Conservation (phyloP, 768 basidiomycete genomes). For the Russula sp. region DNA sequence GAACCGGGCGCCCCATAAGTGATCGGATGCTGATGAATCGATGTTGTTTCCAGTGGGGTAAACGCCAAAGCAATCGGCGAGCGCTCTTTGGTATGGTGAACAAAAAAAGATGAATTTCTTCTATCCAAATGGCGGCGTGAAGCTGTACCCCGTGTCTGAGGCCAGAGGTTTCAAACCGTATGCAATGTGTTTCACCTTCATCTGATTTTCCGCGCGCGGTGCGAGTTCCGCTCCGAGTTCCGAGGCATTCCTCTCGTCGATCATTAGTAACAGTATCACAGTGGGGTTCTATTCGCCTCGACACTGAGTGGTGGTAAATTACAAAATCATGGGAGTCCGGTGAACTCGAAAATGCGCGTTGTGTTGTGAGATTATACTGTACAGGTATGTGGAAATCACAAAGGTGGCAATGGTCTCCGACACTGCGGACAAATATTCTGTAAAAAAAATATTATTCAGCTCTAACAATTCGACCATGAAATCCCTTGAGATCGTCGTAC, state of each 20-base stretch:
- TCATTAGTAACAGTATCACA: not conserved
- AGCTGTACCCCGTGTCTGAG: not conserved
- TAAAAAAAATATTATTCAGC: constrained; percentile 2
- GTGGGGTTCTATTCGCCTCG: constrained; percentile 9
- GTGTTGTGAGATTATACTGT: not conserved
- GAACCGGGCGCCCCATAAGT: not conserved
- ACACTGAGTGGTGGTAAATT: constrained; percentile 6
- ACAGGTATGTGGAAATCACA: constrained; percentile 42
- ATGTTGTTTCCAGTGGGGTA: not conserved
- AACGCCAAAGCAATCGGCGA: not conserved
- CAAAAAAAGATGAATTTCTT: not conserved
- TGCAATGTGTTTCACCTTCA: not conserved
- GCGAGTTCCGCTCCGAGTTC: not conserved
- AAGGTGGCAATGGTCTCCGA: constrained; percentile 75
- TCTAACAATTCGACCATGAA: constrained; percentile 10
- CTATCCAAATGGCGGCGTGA: not conserved
- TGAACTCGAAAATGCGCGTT: not conserved
- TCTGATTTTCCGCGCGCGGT: not conserved
- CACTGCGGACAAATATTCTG: constrained; percentile 94
- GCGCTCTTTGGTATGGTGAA: not conserved
- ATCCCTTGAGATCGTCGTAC: constrained; percentile 35
- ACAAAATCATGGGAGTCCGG: constrained; percentile 2
- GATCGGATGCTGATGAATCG: not conserved
- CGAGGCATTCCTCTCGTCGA: not conserved
- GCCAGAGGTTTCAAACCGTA: not conserved